Evolutionary conservation across 768 basidiomycete genomes (phyloP), one percentile per base, ranked within the genome.

Genomic region (Austroboletus eburneus): DNA sequence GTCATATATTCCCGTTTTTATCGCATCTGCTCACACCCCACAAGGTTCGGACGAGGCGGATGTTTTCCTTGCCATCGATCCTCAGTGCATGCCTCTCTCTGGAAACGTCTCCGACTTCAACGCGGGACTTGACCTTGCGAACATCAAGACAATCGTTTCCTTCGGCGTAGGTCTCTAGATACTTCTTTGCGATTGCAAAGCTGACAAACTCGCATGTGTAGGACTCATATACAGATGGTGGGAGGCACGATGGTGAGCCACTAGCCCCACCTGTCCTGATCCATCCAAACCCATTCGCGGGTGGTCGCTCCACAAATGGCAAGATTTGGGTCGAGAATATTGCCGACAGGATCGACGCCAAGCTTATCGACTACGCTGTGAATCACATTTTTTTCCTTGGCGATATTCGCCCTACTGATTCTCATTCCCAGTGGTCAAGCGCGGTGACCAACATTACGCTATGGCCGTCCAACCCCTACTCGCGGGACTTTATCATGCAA

Each of bases 201-300:
- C n/a, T n/a, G n/a, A n/a, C n/a, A n/a, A n/a, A n/a, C n/a, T n/a
- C n/a, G n/a, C n/a, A 9, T 16, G 12, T 29, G 25, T 44, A 72
- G 74, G 76, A 79, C 48, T 75, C 73, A 9, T 79, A 72, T 47
- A 78, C 76, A 0, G 74, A 76, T 41, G 78, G 76, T 0, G 75
- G 74, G 5, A 69, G 62, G 29, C 65, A 72, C 17, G 74, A 78
- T 45, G 78, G 79, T 10, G 64, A 68, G 1, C 58, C 70, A 1
- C 68, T 74, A 17, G 56, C 62, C 1, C 72, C 73, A 4, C 57
- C 78, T 0, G 60, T 77, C 8, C 37, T 78, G 16, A 58, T 54
- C 2, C 70, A 68, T n/a, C 74, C 77, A 0, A 64, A 67, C 49
- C 67, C 77, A 0, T 63, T 63, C 20, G 78, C 78, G 7, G 79